Evolutionary conservation across 1,139 yeast genomes (phyloP).

Genomic region (Fermentozyma sake): DNA sequence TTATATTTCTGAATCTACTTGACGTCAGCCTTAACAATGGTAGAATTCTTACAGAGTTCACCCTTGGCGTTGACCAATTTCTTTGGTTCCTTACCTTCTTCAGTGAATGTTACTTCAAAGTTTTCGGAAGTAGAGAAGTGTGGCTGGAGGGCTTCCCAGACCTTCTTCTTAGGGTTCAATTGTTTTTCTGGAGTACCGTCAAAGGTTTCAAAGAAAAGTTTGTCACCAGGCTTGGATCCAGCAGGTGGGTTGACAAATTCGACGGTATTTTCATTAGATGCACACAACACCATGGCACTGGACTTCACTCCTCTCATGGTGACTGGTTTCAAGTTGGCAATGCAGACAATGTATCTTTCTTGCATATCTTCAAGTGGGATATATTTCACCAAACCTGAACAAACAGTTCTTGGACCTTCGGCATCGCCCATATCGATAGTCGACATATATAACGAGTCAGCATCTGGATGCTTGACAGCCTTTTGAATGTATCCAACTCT

Average conservation of each 20-base stretch:
- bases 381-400: slow-evolving; percentile 80
- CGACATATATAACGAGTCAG: slow-evolving; percentile 92
- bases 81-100: slow-evolving; percentile 74
- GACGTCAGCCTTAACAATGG: slow-evolving; percentile 68
- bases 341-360: slow-evolving; percentile 45
- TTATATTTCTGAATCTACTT: too few species aligned
- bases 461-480: slow-evolving; percentile 96
- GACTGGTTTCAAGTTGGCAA: slow-evolving; percentile 61
- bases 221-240: slow-evolving; percentile 95
- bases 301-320: slow-evolving; percentile 76
- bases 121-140: slow-evolving; percentile 74
- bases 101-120: slow-evolving; percentile 75
- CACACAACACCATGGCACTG: slow-evolving; percentile 95
- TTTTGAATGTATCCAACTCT: slow-evolving; percentile 96
- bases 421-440: slow-evolving; percentile 96
- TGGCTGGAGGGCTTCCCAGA: slow-evolving; percentile 95
- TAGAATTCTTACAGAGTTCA: slow-evolving; percentile 62
- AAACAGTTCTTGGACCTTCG: slow-evolving; percentile 96
- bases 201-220: slow-evolving; percentile 87
- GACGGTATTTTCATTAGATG: slow-evolving; percentile 63
- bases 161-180: slow-evolving; percentile 96
- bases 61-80: slow-evolving; percentile 76
- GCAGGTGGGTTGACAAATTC: slow-evolving; percentile 95
- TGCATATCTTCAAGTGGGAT: slow-evolving; percentile 46
- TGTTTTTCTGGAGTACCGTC: slow-evolving; percentile 87